A percentile compares a stretch with the other conserved stretches of the same genome.
Evolutionary conservation across 2,329 filamentous ascomycete genomes (phyloP).

Genomic region (Myriangium duriaei): DNA sequence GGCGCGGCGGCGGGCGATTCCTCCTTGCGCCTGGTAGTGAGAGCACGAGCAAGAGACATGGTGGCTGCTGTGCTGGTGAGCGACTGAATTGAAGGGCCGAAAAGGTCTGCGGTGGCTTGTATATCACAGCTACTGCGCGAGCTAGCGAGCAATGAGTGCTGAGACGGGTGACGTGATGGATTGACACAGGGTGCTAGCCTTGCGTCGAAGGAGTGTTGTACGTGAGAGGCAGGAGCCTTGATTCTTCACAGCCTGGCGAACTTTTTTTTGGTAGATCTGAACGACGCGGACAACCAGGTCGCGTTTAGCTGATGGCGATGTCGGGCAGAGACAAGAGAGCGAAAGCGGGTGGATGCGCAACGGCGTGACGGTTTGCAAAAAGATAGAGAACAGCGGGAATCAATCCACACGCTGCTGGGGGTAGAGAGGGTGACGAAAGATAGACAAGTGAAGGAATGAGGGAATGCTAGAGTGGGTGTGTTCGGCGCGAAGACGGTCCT

Average conservation of each 20-base stretch:
- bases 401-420: conserved; percentile 8
- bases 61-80: conserved; percentile 13
- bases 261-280: not conserved
- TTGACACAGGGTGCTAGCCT: conserved; percentile 4
- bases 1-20: conserved; percentile 43
- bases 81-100: conserved; percentile 4
- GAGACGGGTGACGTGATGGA: not conserved
- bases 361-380: conserved; percentile 1
- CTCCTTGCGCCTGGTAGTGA: conserved; percentile 65
- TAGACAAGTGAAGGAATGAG: not conserved
- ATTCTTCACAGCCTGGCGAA: not conserved
- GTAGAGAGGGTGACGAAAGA: conserved; percentile 8
- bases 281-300: conserved; percentile 9
- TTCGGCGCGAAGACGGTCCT: conserved; percentile 1
- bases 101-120: conserved; percentile 1
- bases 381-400: conserved; percentile 4
- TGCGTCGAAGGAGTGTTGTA: conserved; percentile 6
- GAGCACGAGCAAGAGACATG: conserved; percentile 56
- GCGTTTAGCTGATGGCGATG: conserved; percentile 6
- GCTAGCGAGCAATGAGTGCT: conserved; percentile 1
- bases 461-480: not conserved
- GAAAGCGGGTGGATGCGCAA: not conserved
- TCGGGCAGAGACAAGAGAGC: not conserved
- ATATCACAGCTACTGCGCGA: conserved; percentile 1
- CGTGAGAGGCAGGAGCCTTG: not conserved